Percentiles rank a stretch among this genome's conserved stretches.
These are phyloP conservation scores for Tilletia caries DNA, from an alignment of 1,284 basidiomycete genomes.

Conservation along the genomic window DNA sequence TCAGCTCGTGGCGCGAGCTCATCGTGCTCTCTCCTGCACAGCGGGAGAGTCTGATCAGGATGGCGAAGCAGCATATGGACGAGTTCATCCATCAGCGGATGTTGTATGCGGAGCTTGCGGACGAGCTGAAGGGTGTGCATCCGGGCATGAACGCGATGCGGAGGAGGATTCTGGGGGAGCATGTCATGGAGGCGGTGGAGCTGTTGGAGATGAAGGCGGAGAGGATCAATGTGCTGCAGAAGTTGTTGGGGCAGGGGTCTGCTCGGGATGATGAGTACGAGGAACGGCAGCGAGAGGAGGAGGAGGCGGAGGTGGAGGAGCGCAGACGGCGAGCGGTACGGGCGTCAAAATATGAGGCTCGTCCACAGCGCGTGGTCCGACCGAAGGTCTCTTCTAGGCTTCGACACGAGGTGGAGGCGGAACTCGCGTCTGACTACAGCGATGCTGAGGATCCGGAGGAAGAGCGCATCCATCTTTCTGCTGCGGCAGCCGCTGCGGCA, in stretches of 20 bases:
- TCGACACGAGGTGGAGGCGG: not conserved
- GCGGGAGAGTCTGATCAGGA: slow-evolving; percentile 20
- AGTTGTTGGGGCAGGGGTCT: not conserved
- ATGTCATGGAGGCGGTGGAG: slow-evolving; percentile 49
- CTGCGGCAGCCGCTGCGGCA: not conserved
- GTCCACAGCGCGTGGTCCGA: not conserved
- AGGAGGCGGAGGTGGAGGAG: not conserved
- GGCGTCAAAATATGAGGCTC: not conserved
- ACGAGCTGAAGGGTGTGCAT: slow-evolving; percentile 44
- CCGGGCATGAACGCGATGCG: slow-evolving; percentile 37
- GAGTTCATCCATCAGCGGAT: slow-evolving; percentile 47
- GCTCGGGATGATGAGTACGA: not conserved
- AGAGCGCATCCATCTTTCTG: not conserved
- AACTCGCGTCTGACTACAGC: slow-evolving; percentile 4
- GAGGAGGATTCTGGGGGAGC: slow-evolving; percentile 40
- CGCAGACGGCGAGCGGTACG: not conserved
- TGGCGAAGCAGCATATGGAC: slow-evolving; percentile 39
- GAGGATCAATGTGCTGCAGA: slow-evolving; percentile 36
- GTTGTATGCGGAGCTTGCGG: slow-evolving; percentile 48
- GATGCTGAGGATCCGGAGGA: not conserved
- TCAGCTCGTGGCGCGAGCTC: not conserved
- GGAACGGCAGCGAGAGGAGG: too few relatives aligned
- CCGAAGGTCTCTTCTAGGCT: not conserved
- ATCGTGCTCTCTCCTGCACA: slow-evolving; percentile 14
- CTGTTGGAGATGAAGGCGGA: slow-evolving; percentile 43